phyloP scores from a whole-genome alignment of 2,329 filamentous ascomycete genomes.

The Aspergillus caelatus region DNA sequence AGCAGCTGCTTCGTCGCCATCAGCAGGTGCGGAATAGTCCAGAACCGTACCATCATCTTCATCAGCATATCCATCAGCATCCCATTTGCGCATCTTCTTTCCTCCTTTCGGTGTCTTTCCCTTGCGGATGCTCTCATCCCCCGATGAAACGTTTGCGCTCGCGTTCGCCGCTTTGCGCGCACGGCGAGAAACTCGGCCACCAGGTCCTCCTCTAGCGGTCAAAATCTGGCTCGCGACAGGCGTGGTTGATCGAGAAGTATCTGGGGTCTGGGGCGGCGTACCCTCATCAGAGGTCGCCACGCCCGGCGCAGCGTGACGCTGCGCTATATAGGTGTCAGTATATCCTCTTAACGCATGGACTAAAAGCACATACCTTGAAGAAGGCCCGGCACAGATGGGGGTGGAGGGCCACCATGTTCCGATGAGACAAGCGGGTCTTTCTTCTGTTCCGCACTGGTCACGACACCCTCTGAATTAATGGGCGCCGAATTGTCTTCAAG shows the following conservation, averaged over 20 bases:
- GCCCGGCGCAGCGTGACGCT: conserved; percentile 47
- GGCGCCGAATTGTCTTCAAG: conserved; percentile 54
- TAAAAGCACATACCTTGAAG: conserved; percentile 46
- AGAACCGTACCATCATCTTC: conserved; percentile 79
- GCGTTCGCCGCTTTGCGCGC: conserved; percentile 69
- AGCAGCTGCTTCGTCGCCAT: conserved; percentile 57
- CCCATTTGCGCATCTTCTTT: conserved; percentile 92
- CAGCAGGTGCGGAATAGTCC: conserved; percentile 79
- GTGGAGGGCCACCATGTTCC: conserved; percentile 53
- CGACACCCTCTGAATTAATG: conserved; percentile 50
- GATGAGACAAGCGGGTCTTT: conserved; percentile 53
- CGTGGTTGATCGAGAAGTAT: conserved; percentile 77
- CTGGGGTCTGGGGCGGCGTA: conserved; percentile 70
- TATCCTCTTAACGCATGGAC: not conserved
- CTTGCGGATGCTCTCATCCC: conserved; percentile 75
- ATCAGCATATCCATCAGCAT: conserved; percentile 82
- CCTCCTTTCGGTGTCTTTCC: conserved; percentile 53
- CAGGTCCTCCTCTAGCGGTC: conserved; percentile 73
- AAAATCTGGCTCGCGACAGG: conserved; percentile 69
- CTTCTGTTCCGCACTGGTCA: conserved; percentile 44
- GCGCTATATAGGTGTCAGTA: conserved; percentile 39
- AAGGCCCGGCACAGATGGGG: conserved; percentile 56
- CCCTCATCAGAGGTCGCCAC: conserved; percentile 63
- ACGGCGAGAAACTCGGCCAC: conserved; percentile 76
- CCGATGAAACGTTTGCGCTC: conserved; percentile 65